Percentiles rank a stretch among this genome's conserved stretches.
These are phyloP conservation scores for Kurtzmaniella natalensis DNA, from an alignment of 1,139 yeast genomes.

Conservation along the genomic window DNA sequence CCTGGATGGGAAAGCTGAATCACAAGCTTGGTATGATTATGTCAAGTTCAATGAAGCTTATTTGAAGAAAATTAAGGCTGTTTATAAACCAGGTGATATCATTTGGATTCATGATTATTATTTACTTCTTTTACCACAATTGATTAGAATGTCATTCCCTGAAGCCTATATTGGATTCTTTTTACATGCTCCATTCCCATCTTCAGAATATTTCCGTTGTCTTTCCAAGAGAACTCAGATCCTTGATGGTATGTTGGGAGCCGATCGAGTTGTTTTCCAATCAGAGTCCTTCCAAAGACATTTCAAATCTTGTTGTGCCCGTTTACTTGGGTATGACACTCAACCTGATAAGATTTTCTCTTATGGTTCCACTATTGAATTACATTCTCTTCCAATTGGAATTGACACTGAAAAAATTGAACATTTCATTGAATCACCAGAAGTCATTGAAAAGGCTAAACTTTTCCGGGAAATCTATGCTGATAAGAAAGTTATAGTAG, in stretches of 20 bases:
- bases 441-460: slow-evolving; percentile 33
- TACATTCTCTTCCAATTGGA: slow-evolving; percentile 80
- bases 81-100: slow-evolving; percentile 85
- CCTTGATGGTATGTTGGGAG: slow-evolving; percentile 87
- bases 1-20: slow-evolving; percentile 63
- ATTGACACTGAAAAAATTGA: slow-evolving; percentile 68
- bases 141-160: slow-evolving; percentile 77
- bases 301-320: slow-evolving; percentile 82
- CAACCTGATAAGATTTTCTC: slow-evolving; percentile 58
- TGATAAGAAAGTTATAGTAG: slow-evolving; percentile 73
- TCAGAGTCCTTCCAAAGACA: slow-evolving; percentile 84
- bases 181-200: slow-evolving; percentile 90
- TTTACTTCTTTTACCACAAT: slow-evolving; percentile 75
- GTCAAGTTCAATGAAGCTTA: slow-evolving; percentile 88
- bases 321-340: slow-evolving; percentile 71
- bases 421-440: slow-evolving; percentile 35
- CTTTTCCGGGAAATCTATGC: slow-evolving; percentile 65
- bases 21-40: slow-evolving; percentile 87
- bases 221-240: slow-evolving; percentile 77
- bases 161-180: slow-evolving; percentile 79
- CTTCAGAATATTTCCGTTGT: slow-evolving; percentile 91
- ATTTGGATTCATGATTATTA: slow-evolving; percentile 96
- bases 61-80: slow-evolving; percentile 66
- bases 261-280: slow-evolving; percentile 84
- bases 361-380: slow-evolving; percentile 71